phyloP scores from a whole-genome alignment of 441 rosid species.

The Erodium chrysanthum region DNA sequence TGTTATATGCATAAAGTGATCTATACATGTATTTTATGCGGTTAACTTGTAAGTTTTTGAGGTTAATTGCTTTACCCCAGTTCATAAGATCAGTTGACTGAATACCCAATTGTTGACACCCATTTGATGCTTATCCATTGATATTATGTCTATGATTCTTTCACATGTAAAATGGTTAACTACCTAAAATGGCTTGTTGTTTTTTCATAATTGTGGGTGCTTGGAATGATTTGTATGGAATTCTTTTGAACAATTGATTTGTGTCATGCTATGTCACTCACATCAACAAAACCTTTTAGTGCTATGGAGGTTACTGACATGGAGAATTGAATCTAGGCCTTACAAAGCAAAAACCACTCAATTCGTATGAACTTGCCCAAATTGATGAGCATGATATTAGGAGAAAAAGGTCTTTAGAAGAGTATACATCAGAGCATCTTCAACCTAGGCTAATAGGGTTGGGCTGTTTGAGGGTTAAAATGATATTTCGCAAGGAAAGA shows the following conservation, averaged over 20 bases:
- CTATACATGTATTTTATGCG: background rate
- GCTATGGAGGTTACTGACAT: background rate
- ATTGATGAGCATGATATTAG: no score
- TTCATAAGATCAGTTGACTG: background rate
- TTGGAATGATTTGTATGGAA: background rate
- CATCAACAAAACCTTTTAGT: background rate
- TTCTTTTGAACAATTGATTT: background rate
- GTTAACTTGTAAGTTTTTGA: background rate
- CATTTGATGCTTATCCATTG: background rate
- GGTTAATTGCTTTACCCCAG: background rate
- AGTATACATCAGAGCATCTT: no score
- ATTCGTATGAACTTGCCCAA: no score
- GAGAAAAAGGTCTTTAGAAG: background rate
- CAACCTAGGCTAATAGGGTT: no score
- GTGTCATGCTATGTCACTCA: background rate
- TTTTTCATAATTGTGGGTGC: background rate
- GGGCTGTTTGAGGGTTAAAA: no score
- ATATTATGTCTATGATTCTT: background rate
- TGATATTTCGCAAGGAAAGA: no score
- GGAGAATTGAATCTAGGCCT: background rate
- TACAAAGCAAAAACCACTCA: background rate
- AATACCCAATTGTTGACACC: background rate
- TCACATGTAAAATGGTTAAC: background rate
- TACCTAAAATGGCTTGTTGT: background rate
- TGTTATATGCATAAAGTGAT: background rate